A percentile compares a stretch with the other conserved stretches of the same genome.
Evolutionary conservation across 768 basidiomycete genomes (phyloP).

Genomic region (Hortiboletus flavorubellus): DNA sequence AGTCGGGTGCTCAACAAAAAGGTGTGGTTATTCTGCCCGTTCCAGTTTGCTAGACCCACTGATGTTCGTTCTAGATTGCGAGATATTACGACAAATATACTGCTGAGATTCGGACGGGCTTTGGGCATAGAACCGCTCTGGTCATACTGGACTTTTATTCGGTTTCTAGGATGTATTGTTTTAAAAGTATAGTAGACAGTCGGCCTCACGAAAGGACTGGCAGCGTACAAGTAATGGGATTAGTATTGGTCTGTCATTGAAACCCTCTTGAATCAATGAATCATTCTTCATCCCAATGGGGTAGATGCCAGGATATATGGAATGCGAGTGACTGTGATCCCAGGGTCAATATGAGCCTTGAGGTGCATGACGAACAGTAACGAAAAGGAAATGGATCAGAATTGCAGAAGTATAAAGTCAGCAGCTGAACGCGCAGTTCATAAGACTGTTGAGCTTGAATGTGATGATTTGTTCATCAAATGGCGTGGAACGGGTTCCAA

Average conservation of each 20-base stretch:
- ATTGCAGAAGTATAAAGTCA: slow-evolving; percentile 43
- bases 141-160: slow-evolving; percentile 1
- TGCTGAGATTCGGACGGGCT: slow-evolving; percentile 91
- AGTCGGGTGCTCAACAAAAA: slow-evolving; percentile 99
- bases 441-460: slow-evolving; percentile 52
- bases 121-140: slow-evolving; percentile 94
- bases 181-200: slow-evolving; percentile 2
- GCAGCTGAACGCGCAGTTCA: slow-evolving; percentile 39
- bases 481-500: not conserved
- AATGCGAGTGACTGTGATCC: not conserved
- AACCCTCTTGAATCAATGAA: not conserved
- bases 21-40: slow-evolving; percentile 37
- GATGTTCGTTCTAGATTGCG: slow-evolving; percentile 57
- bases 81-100: slow-evolving; percentile 98
- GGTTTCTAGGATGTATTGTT: slow-evolving; percentile 6
- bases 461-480: slow-evolving; percentile 40
- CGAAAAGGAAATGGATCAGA: slow-evolving; percentile 29
- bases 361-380: not conserved
- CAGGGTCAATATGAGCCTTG: not conserved
- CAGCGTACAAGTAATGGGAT: not conserved
- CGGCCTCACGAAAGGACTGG: not conserved
- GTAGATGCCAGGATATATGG: not conserved
- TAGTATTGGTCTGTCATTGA: not conserved
- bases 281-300: too few relatives aligned
- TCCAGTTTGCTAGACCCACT: not conserved